Conservation (phyloP, 441 rosid species). For the Daphne laureola region DNA sequence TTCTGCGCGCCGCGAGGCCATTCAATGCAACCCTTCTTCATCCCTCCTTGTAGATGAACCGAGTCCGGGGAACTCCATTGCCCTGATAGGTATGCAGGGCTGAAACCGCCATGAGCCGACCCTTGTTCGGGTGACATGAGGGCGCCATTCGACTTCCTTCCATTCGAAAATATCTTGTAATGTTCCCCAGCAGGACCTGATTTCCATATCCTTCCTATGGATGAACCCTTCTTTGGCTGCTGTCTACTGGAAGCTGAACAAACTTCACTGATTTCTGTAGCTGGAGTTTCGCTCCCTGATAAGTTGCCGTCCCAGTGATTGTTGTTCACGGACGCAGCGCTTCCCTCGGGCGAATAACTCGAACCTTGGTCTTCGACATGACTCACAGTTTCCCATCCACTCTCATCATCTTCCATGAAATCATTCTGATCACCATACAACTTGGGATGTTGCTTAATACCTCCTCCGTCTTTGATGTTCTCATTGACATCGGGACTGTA, state of each 20-base stretch:
- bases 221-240: constrained; percentile 51
- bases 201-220: constrained; percentile 79
- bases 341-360: constrained; percentile 68
- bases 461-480: constrained; percentile 27
- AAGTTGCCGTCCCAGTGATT: constrained; percentile 39
- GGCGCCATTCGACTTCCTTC: constrained; percentile 48
- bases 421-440: constrained; percentile 33
- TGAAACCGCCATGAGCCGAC: constrained; percentile 46
- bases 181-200: constrained; percentile 45
- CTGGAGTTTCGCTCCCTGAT: constrained; percentile 51
- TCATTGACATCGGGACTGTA: constrained; percentile 45
- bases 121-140: constrained; percentile 48
- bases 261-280: constrained; percentile 62
- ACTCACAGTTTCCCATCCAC: constrained; percentile 94
- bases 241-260: constrained; percentile 50
- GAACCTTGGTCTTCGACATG: constrained; percentile 88
- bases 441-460: constrained; percentile 30
- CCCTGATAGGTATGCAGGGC: constrained; percentile 50
- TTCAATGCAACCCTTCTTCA: constrained; percentile 94
- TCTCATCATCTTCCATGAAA: constrained; percentile 75
- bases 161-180: constrained; percentile 53
- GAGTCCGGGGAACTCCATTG: constrained; percentile 88
- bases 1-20: constrained; percentile 86
- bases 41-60: constrained; percentile 60
- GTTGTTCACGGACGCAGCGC: constrained; percentile 56